Evolutionary conservation across 1,284 basidiomycete genomes (phyloP), one percentile per base, ranked within the genome.

Genomic region (Ganoderma resinaceum): DNA sequence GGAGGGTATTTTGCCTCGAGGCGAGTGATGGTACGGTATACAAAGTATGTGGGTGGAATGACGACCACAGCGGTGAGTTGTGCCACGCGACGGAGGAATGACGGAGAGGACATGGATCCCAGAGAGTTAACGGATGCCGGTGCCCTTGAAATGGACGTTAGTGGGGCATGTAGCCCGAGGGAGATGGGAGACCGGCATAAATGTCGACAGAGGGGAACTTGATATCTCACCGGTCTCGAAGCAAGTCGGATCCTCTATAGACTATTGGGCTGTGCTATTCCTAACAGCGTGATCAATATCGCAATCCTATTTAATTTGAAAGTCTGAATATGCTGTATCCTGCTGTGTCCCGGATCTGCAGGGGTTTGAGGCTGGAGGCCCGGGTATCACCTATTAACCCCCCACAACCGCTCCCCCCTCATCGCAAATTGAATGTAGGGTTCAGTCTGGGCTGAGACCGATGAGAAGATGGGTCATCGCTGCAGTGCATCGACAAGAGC

Each of bases 1-100:
- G 61, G 65, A 37, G 68, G 68, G 58, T 70, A 70, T 26, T 46
- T 53, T 38, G 65, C 43, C 33, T 64, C 65, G 31, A 70, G 68
- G 8, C 46, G 52, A n/a, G 31, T 52, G 38, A 63, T 46, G 31
- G 61, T 66, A 23, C 23, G 61, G 42, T 59, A 59, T 37, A n/a
- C 35, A 31, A 59, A 38, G 57, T 38, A 59, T 11, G 35, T 8
- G 16, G 57, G 57, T 1, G 53, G 57, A 59, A 37, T 9, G 18
- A 35, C n/a, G 35, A 20, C n/a, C 2, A 59, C 35, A n/a, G 57
- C 57, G 35, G 20, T 58, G 20, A 58, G 20, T 58, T 58, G 57
- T 2, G 57, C 57, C 20, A 35, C 57, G 35, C 57, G 57, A 59
- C 57, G 57, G 35, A 59, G 57, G 26, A 52, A 52, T 3, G 23